These are phyloP conservation scores for Candida buenavistaensis DNA, from an alignment of 1,139 yeast genomes.

Conservation along the genomic window DNA sequence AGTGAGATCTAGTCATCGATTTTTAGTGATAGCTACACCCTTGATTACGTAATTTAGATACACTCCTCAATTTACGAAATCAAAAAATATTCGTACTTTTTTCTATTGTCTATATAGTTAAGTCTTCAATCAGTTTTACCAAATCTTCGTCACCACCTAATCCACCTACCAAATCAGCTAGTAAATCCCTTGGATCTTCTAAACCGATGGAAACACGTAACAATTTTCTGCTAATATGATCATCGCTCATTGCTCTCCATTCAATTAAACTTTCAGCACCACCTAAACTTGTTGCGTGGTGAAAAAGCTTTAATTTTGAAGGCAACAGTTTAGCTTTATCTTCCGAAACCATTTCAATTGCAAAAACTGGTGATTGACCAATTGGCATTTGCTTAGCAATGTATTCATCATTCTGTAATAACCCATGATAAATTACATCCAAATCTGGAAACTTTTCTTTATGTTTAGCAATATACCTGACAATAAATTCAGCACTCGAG, in stretches of 20 bases:
- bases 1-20: no score
- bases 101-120: constrained; percentile 3
- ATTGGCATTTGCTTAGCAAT: constrained; percentile 63
- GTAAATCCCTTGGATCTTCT: constrained; percentile 72
- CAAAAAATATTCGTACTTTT: not conserved
- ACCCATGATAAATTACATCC: constrained; percentile 62
- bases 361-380: constrained; percentile 76
- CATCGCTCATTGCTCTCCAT: constrained; percentile 83
- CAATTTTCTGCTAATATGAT: constrained; percentile 51
- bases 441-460: constrained; percentile 48
- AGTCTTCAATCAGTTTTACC: constrained; percentile 10
- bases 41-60: no score
- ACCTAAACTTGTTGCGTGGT: constrained; percentile 91
- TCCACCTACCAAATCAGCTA: constrained; percentile 53
- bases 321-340: constrained; percentile 68
- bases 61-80: no score
- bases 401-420: constrained; percentile 66
- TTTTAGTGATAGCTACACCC: no score
- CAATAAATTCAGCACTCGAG: constrained; percentile 61
- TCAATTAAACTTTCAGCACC: constrained; percentile 92
- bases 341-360: constrained; percentile 53
- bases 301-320: constrained; percentile 64
- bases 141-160: constrained; percentile 12
- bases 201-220: constrained; percentile 78
- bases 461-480: constrained; percentile 55